Evolutionary conservation across 192 early-diverging fungal genomes (phyloP), one percentile per base, ranked within the genome.

Genomic region (Obelidium mucronatum): DNA sequence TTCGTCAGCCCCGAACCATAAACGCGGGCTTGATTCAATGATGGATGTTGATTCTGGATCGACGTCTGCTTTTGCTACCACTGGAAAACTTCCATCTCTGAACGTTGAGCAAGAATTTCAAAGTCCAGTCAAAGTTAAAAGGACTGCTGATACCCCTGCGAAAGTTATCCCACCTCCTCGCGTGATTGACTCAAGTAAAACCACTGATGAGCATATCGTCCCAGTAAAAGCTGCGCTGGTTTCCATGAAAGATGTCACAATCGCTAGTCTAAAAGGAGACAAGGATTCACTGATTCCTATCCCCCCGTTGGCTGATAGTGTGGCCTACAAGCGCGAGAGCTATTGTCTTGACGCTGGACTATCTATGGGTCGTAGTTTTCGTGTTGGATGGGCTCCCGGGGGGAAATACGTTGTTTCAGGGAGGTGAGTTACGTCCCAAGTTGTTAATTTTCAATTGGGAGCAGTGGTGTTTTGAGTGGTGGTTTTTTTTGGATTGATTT

Each of bases 381-480:
- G 95, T 53, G 95, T 92, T 0, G 92, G 94, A 0, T 98, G 94
- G 91, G 94, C 93, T 0, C 89, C 91, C 0, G 88, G 87, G 63
- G 95, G 94, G 17, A 73, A 82, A 52, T 85, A 95, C 36, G 90
- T 90, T 0, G 84, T 86, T 2, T 78, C 86, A 33, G 91, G 91
- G 42, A 87, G 76, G 83, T 81, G 73, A 84, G 76, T 39, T 34
- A 61, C 34, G 11, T 22, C 48, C 48, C 48, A 22, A 13, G 48
- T 51, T 51, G 8, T 51, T 51, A n/a, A n/a, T n/a, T n/a, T n/a
- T n/a, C n/a, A n/a, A n/a, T n/a, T n/a, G n/a, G n/a, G n/a, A n/a
- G n/a, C n/a, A n/a, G n/a, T n/a, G n/a, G n/a, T n/a, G n/a, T n/a
- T n/a, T n/a, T n/a, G n/a, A n/a, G n/a, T n/a, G n/a, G n/a, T n/a